Conservation (phyloP, 306 rosid species). For the Rosa rugosa region DNA sequence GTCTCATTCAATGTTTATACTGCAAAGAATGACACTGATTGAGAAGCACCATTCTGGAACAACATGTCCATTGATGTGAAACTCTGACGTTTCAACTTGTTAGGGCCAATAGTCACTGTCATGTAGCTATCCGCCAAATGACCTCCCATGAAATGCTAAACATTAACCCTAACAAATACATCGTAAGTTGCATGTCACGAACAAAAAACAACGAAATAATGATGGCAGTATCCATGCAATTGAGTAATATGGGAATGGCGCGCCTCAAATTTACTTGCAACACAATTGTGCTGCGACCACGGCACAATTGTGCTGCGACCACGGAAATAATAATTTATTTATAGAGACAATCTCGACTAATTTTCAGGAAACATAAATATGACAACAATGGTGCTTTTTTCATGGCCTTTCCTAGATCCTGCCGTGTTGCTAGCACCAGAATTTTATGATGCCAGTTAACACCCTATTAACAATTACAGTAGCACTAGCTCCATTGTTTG, state of each 20-base stretch:
- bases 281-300: neutral
- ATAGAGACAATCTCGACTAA: slow-evolving; percentile 12
- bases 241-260: neutral
- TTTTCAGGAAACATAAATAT: slow-evolving; percentile 15
- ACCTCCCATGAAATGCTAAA: too few species aligned
- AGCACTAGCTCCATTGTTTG: slow-evolving; percentile 15
- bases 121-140: too few species aligned
- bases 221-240: neutral
- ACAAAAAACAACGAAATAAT: neutral
- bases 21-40: neutral
- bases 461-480: slow-evolving; percentile 20
- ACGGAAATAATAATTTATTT: neutral
- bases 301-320: neutral
- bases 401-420: slow-evolving; percentile 17
- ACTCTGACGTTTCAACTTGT: too few species aligned
- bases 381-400: slow-evolving; percentile 18
- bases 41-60: neutral
- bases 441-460: neutral
- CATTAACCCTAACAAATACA: neutral
- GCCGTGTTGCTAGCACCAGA: slow-evolving; percentile 18
- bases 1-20: neutral
- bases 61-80: too few species aligned
- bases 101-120: too few species aligned
- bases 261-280: neutral
- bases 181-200: neutral